Percentiles rank a stretch among this genome's conserved stretches.
Evolutionary conservation across 306 rosid genomes (phyloP).

Genomic region (Vigna angularis): DNA sequence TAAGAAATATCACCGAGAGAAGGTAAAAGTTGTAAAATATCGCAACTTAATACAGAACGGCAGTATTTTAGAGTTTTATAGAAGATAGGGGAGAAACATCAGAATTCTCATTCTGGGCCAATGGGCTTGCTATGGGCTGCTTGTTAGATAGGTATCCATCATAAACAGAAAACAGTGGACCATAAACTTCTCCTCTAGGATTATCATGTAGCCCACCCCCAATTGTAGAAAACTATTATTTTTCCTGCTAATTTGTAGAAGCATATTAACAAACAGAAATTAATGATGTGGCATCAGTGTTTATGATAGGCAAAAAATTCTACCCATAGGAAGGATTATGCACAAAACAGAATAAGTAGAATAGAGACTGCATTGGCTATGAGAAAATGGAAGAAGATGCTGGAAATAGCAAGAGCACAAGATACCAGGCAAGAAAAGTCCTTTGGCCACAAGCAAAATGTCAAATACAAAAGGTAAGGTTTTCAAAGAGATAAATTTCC

Average conservation of each 20-base stretch:
- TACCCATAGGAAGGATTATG: not conserved
- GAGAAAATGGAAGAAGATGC: not conserved
- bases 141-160: not conserved
- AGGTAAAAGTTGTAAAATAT: no score
- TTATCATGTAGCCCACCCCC: conserved; percentile 9
- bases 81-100: no score
- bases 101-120: no score
- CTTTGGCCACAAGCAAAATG: not conserved
- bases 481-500: not conserved
- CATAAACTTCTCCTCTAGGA: not conserved
- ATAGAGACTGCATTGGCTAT: not conserved
- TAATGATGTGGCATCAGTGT: not conserved
- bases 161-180: not conserved
- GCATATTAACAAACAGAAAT: conserved; percentile 15
- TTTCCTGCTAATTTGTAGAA: not conserved
- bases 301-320: not conserved
- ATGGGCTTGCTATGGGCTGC: no score
- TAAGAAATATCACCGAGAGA: no score
- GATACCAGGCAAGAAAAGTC: not conserved
- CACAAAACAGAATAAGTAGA: not conserved
- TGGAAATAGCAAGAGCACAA: conserved; percentile 4
- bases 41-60: no score
- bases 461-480: not conserved
- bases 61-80: no score
- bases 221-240: not conserved